These are phyloP conservation scores for Phytophthora megakarya DNA, from an alignment of 352 stramenopile species.

Conservation along the genomic window DNA sequence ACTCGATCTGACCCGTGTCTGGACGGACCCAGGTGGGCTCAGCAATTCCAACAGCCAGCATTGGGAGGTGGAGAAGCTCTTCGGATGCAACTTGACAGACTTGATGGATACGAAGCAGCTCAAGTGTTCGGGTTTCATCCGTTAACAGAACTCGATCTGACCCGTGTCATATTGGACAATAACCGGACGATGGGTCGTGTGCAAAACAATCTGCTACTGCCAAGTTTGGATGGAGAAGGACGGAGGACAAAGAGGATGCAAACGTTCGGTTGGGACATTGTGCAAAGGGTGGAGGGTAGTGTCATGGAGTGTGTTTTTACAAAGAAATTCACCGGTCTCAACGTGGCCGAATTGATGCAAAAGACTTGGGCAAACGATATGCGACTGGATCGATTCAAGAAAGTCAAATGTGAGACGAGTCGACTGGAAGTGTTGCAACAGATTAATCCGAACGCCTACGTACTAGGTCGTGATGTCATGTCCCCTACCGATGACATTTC, in stretches of 20 bases:
- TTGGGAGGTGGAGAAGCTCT: constrained; percentile 23
- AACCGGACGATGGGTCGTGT: constrained; percentile 36
- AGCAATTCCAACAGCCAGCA: constrained; percentile 31
- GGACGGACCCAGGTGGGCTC: constrained; percentile 22
- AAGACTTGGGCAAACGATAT: constrained; percentile 52
- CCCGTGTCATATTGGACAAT: constrained; percentile 46
- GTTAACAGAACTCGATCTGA: constrained; percentile 40
- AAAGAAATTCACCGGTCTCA: constrained; percentile 43
- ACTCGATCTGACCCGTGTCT: constrained; percentile 34
- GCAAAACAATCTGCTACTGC: constrained; percentile 35
- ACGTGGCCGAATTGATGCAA: constrained; percentile 40
- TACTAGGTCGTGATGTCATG: constrained; percentile 50
- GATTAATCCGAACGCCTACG: constrained; percentile 42
- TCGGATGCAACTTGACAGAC: constrained; percentile 30
- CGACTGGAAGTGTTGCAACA: constrained; percentile 49
- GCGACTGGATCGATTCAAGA: constrained; percentile 43
- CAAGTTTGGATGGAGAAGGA: constrained; percentile 6
- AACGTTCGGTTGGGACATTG: constrained; percentile 48
- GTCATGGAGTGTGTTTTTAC: constrained; percentile 53
- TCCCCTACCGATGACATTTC: constrained; percentile 34
- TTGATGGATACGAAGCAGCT: constrained; percentile 43
- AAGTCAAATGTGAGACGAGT: constrained; percentile 52
- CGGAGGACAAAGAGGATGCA: constrained; percentile 25
- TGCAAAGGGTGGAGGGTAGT: constrained; percentile 36
- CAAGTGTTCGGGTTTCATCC: constrained; percentile 44